Evolutionary conservation across 371 early-diverging fungal species (phyloP), one percentile per base, ranked within the genome.

Genomic region (Cokeromyces recurvatus): DNA sequence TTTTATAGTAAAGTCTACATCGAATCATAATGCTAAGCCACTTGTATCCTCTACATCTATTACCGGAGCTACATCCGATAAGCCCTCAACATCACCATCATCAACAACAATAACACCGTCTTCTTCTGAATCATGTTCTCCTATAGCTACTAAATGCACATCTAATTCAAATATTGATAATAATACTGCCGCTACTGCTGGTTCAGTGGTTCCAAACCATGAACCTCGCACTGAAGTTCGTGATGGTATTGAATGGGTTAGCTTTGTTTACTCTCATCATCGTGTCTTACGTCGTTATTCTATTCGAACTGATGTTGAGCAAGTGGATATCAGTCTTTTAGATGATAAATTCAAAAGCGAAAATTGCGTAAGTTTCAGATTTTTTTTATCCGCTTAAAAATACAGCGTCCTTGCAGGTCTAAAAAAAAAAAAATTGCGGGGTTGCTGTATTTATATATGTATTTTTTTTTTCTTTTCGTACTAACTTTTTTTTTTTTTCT

Each of bases 281-380:
- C 77, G 84, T 20, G 56, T 54, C 17, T 48, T 72, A 6, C 74
- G 75, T 29, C 74, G 81, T 38, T 90, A 85, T 62, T 70, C 66
- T 42, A 84, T 92, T 37, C 79, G 89, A 25, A 86, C 82, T 38
- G 91, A 92, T 62, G 61, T 91, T 44, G 87, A 90, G 34, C 62
- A 66, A 56, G 79, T 88, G 1, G 59, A 62, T 31, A 38, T 66
- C 24, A 17, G 40, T 37, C 27, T 52, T 8, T 39, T 66, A 17
- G 62, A 59, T 39, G 57, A 59, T 11, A 46, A 46, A 36, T 66
- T 66, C 25, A 62, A 59, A 34, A 53, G 46, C 15, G 56, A 62
- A 12, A 66, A 66, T 12, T 66, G 63, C 40, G 66, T 66, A 57
- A 55, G 58, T 43, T n/a, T 46, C 8, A 22, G n/a, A n/a, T n/a